Base-by-base conservation (phyloP, 805 yeast genomes). In the Starmerella potacharoeniae region DNA sequence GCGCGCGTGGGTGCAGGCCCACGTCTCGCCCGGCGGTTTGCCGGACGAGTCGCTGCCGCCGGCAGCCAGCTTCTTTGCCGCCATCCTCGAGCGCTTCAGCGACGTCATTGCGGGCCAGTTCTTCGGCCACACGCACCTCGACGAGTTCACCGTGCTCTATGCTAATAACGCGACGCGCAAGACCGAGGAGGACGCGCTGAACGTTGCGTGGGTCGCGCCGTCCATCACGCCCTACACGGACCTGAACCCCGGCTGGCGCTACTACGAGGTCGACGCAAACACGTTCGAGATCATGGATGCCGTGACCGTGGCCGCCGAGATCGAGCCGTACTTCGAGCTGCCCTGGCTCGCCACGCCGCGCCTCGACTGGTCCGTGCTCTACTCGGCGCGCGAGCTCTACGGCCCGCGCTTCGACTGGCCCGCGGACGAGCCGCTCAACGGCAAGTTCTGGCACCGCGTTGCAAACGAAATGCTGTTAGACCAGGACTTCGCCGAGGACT, bases 1-100 rank as follows among this genome's bases (percentile, higher is more conserved):
- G 66, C 72, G 84, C 62, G 89, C 81, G n/a, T 83, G 89, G 89
- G 73, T 83, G 55, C 73, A 81, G 61, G 80, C 84, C 22, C 89
- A 83, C 65, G 79, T 83, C 53, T 87, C 90, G 46, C 73, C 75
- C 13, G 69, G 69, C 6, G 70, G 71, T 4, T 69, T 76, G 29
- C 72, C 77, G n/a, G 74, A 70, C 58, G 85, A 81, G 60, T 76
- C 83, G 16, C 68, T 83, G 48, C 88, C 89, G 11, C 71, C 80
- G 41, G 83, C 78, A 52, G 76, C 85, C 30, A 73, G 76, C 53
- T 69, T 79, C 35, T 78, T 81, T 58, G 70, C 75, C 35, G 77
- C 77, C 58, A 78, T 83, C 41, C 73, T 83, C 29, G 81, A 80
- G 62, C 75, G 89, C 66, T 83, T 82, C 66, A 77, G 84, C 35